Evolutionary conservation across 805 yeast species (phyloP), one percentile per base, ranked within the genome.

Genomic region (Teunomyces cretensis): DNA sequence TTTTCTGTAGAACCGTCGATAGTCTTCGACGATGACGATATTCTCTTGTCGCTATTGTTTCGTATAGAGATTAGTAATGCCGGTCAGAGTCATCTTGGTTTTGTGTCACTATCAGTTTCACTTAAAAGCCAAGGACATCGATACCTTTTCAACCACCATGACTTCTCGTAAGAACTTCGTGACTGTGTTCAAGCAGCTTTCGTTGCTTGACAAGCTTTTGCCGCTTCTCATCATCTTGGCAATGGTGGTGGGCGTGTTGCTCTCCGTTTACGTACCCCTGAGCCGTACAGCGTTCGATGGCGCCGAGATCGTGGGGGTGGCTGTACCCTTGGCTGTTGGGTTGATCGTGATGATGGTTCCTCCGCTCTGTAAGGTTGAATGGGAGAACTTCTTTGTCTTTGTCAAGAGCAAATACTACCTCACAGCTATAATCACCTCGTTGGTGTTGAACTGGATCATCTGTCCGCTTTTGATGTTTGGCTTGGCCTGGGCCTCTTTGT

Each of bases 381-480:
- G 78, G 75, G 84, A 79, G 52, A 59, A 61, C 31, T 50, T 75
- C 13, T 41, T 44, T 36, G 31, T 17, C 16, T 48, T 54, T 26
- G 48, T 57, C 24, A 28, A 33, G 12, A 38, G 33, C 30, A 44
- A 33, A 8, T 47, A 46, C 16, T 54, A 35, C 12, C n/a, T 35
- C 19, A 12, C 26, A 22, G 38, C 38, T 12, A 35, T 35, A 2
- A 22, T 35, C 8, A 53, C 70, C n/a, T 74, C 81, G 1, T 46
- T 78, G 17, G 39, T 72, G 8, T 49, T 79, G 47, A 80, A 80
- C 62, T 80, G 84, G 84, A 63, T 80, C 6, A 51, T 79, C 12
- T 74, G 82, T 38, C 85, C 84, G 2, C 65, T 80, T 17, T 47
- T 79, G 42, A 80, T 80, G 84, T 67, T 77, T 54, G 83, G 75